Evolutionary conservation across 176 grass and related monocot species (phyloP).

Genomic region (Aechmea fasciata): DNA sequence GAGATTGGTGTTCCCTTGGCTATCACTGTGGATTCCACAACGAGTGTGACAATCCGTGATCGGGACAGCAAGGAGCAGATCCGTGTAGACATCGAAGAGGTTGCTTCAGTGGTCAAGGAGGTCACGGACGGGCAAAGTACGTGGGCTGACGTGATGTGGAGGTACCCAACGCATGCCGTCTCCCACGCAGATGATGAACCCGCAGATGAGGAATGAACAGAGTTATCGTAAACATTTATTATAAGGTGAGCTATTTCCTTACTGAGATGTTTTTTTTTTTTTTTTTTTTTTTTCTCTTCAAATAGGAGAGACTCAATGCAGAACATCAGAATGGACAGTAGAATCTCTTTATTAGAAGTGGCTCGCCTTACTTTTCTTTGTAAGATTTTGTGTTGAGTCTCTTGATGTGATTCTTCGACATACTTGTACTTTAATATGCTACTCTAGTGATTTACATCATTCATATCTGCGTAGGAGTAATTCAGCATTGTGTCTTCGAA

Average conservation of each 20-base stretch:
- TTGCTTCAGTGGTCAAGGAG: conserved; percentile 62
- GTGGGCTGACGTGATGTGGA: conserved; percentile 90
- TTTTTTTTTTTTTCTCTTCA: too few species aligned
- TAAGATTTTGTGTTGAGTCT: too few species aligned
- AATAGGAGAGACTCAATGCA: too few species aligned
- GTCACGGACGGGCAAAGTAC: conserved; percentile 62
- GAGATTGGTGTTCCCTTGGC: conserved; percentile 70
- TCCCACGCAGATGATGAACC: conserved; percentile 33
- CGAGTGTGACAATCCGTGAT: conserved; percentile 53
- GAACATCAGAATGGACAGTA: too few species aligned
- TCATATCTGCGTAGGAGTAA: too few species aligned
- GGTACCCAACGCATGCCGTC: conserved; percentile 42
- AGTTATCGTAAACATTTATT: conserved; percentile 24
- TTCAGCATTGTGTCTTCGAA: too few species aligned
- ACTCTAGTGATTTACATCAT: too few species aligned
- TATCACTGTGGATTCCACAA: conserved; percentile 55
- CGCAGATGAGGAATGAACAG: conserved; percentile 11
- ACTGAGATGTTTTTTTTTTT: not conserved
- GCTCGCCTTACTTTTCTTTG: too few species aligned
- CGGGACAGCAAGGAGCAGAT: conserved; percentile 82
- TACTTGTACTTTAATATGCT: too few species aligned
- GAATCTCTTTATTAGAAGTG: too few species aligned
- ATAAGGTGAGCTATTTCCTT: conserved; percentile 22
- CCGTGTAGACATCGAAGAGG: conserved; percentile 59
- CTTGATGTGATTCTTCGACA: too few species aligned